phyloP scores from a whole-genome alignment of 495 filamentous ascomycete species.

The Daldinia caldariorum region DNA sequence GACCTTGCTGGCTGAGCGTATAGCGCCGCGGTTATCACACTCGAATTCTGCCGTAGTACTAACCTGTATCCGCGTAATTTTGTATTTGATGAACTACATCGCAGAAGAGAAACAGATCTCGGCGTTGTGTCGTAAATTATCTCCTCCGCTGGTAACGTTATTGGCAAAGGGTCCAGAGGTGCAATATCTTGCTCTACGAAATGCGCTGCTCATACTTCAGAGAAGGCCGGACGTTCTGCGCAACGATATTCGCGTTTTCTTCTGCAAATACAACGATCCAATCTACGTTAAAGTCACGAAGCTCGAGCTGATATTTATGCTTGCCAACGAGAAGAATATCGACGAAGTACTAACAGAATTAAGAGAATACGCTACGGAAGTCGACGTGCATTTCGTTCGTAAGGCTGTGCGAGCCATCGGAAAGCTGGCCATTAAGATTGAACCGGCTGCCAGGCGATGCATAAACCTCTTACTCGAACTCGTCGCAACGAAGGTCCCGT shows the following conservation, averaged over 20 bases:
- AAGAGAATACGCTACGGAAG: constrained; percentile 97
- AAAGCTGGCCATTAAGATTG: constrained; percentile 98
- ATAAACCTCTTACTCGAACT: constrained; percentile 93
- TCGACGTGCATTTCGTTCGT: constrained; percentile 97
- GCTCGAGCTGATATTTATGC: constrained; percentile 98
- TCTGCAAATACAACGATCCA: constrained; percentile 99
- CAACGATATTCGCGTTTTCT: constrained; percentile 98
- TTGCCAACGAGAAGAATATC: constrained; percentile 96
- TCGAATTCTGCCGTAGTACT: constrained; percentile 96
- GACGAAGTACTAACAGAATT: constrained; percentile 94
- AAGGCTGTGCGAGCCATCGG: constrained; percentile 98
- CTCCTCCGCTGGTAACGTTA: constrained; percentile 93
- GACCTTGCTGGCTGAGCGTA: constrained; percentile 87
- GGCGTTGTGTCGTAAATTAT: constrained; percentile 89
- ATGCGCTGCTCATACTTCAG: constrained; percentile 93
- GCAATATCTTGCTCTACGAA: constrained; percentile 93
- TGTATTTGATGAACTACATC: constrained; percentile 99
- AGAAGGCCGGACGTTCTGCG: constrained; percentile 91
- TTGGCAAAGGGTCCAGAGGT: constrained; percentile 97
- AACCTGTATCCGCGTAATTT: constrained; percentile 92
- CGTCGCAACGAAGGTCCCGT: constrained; percentile 98
- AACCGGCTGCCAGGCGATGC: constrained; percentile 87
- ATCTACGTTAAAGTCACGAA: constrained; percentile 99
- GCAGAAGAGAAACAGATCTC: constrained; percentile 90
- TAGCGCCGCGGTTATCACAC: constrained; percentile 92